A percentile compares a stretch with the other conserved stretches of the same genome.
phyloP scores from a whole-genome alignment of 768 basidiomycete species.

The Termitomyces eurrhizus region DNA sequence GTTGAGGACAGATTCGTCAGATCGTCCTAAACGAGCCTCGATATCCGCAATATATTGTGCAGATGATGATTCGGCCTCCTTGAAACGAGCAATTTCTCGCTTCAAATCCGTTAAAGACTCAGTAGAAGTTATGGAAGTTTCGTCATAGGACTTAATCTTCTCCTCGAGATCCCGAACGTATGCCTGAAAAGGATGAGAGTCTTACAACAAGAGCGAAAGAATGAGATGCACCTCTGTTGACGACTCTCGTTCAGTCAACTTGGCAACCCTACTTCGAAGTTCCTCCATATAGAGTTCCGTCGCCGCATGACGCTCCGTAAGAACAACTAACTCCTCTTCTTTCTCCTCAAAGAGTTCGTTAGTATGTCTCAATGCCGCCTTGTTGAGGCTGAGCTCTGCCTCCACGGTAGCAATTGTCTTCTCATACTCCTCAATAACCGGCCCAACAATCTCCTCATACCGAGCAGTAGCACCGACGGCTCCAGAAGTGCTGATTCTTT shows the following conservation, averaged over 20 bases:
- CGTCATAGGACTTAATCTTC: constrained; percentile 83
- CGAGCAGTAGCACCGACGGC: constrained; percentile 66
- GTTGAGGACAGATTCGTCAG: constrained; percentile 71
- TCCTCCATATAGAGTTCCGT: constrained; percentile 89
- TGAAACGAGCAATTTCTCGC: constrained; percentile 76
- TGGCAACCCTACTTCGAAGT: constrained; percentile 71
- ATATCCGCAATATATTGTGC: constrained; percentile 82
- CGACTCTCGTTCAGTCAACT: constrained; percentile 82
- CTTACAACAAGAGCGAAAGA: constrained; percentile 6
- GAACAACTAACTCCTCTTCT: constrained; percentile 67
- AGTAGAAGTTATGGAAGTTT: constrained; percentile 69
- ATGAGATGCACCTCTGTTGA: constrained; percentile 74
- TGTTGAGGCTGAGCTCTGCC: constrained; percentile 82
- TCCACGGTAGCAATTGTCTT: constrained; percentile 95
- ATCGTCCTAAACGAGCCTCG: constrained; percentile 72
- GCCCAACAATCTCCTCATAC: constrained; percentile 92
- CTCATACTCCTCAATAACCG: constrained; percentile 98
- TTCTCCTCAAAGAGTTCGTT: constrained; percentile 93
- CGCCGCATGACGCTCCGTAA: constrained; percentile 67
- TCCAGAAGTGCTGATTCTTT: constrained; percentile 56
- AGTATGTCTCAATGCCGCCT: constrained; percentile 83
- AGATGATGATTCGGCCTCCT: constrained; percentile 70
- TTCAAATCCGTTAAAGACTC: constrained; percentile 81
- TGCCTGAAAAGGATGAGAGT: constrained; percentile 45
- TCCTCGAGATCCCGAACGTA: constrained; percentile 94